Conservation (phyloP, 331 rosid species). For the Spiraea crenata region DNA sequence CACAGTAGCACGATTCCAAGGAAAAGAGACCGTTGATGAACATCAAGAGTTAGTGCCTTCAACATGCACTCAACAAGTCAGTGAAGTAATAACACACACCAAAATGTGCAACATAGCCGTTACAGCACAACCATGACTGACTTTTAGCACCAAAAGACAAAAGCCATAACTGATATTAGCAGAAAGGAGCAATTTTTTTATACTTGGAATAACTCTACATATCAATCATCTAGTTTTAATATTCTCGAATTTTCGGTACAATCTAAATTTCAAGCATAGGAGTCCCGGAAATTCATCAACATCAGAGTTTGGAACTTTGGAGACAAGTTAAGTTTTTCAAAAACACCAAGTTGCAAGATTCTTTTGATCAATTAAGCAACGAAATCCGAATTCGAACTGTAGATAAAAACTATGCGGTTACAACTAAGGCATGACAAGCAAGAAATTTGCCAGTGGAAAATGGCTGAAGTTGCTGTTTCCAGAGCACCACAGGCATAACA, state of each 20-base stretch:
- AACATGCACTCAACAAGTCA: constrained; percentile 1
- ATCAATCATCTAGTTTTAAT: background rate
- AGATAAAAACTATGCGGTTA: too few species aligned
- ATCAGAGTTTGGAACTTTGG: too few species aligned
- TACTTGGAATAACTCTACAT: background rate
- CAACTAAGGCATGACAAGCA: too few species aligned
- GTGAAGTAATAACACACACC: background rate
- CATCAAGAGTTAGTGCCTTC: background rate
- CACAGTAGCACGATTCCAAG: background rate
- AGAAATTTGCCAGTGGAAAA: background rate
- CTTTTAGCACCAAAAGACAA: background rate
- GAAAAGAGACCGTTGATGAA: background rate
- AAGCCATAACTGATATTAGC: background rate
- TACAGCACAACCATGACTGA: background rate
- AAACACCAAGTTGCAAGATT: too few species aligned
- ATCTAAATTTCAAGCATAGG: background rate
- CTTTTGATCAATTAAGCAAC: too few species aligned
- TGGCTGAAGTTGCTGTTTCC: background rate
- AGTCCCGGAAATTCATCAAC: background rate
- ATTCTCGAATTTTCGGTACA: too few species aligned
- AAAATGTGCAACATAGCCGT: background rate
- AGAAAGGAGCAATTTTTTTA: background rate
- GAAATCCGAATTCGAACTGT: too few species aligned
- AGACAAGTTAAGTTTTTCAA: too few species aligned
- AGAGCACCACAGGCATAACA: background rate